These are phyloP conservation scores for Ampelocalamus luodianensis DNA, from an alignment of 176 grass and related monocot genomes.

Conservation along the genomic window DNA sequence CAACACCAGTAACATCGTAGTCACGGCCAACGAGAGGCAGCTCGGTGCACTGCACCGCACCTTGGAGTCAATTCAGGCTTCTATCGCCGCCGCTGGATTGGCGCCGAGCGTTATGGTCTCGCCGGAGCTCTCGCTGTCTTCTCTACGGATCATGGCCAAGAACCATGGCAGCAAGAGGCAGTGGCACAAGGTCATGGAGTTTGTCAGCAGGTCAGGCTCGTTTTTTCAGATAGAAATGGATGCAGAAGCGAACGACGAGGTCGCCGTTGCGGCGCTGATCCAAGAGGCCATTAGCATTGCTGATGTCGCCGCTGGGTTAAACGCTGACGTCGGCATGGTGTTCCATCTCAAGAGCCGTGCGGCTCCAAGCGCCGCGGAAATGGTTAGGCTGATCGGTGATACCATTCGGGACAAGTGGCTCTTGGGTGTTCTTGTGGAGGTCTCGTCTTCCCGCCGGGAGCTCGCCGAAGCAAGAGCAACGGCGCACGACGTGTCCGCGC, in stretches of 20 bases:
- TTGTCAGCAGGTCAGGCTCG: constrained; percentile 51
- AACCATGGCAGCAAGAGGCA: neutral
- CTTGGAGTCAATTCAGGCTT: constrained; percentile 43
- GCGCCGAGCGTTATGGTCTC: constrained; percentile 41
- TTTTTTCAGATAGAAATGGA: constrained; percentile 47
- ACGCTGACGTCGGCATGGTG: constrained; percentile 37
- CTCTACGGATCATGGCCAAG: constrained; percentile 44
- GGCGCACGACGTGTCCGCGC: constrained; percentile 54
- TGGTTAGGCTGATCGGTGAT: constrained; percentile 37
- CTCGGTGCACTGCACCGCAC: constrained; percentile 40
- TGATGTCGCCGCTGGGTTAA: constrained; percentile 24
- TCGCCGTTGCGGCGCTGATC: neutral
- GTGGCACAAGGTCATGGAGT: constrained; percentile 44
- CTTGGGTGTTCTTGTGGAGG: constrained; percentile 37
- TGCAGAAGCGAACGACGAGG: neutral
- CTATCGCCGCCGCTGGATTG: constrained; percentile 37
- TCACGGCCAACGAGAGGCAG: constrained; percentile 36
- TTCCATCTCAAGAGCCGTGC: constrained; percentile 40
- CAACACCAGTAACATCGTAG: constrained; percentile 48
- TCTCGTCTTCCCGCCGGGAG: neutral
- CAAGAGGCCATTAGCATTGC: constrained; percentile 4
- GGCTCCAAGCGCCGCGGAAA: constrained; percentile 24
- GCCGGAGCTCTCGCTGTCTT: constrained; percentile 51
- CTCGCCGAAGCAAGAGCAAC: constrained; percentile 40
- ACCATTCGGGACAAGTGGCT: constrained; percentile 33